Evolutionary conservation across 1,284 basidiomycete species (phyloP), one percentile per base, ranked within the genome.

Genomic region (Fistulina hepatica): DNA sequence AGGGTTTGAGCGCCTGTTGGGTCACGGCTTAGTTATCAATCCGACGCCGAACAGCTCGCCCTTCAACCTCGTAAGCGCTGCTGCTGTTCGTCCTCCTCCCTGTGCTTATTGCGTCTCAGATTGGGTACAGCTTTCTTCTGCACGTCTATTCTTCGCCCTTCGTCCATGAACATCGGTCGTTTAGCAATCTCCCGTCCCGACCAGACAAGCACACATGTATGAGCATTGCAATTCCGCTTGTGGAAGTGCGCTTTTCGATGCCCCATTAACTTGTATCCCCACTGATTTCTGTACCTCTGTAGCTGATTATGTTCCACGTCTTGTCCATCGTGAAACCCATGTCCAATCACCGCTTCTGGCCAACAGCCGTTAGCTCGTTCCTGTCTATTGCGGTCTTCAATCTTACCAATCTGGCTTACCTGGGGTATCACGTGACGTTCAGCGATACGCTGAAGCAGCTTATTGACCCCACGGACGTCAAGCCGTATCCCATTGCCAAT

Each of bases 61-160:
- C 0, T 79, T 80, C 54, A 79, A 79, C 47, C 51, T 82, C 48
- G 79, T 82, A 47, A 35, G 71, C 59, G 40, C 42, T 37, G 27
- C 40, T 15, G 23, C 21, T 13, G 15, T 44, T n/a, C 33, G 20
- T 23, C 17, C 32, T 33, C 21, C 24, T 28, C 26, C 21, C 36
- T 24, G 32, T 16, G n/a, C 39, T 40, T 24, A 26, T 31, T 21
- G 37, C 16, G 15, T 16, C 25, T 3, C 40, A 83, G 81, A 72
- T 81, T 45, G 77, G 78, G 23, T 84, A 83, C 48, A 72, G 79
- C 1, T 82, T 83, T 55, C 61, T 81, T 27, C 55, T 84, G 12
- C 76, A 83, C 46, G 67, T 81, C 6, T 83, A 82, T 56, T 73
- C 78, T 0, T 73, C 74, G 1, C 74, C 79, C 0, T 52, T 72